Evolutionary conservation across 2,329 filamentous ascomycete genomes (phyloP).

Genomic region (Fusarium sp.): DNA sequence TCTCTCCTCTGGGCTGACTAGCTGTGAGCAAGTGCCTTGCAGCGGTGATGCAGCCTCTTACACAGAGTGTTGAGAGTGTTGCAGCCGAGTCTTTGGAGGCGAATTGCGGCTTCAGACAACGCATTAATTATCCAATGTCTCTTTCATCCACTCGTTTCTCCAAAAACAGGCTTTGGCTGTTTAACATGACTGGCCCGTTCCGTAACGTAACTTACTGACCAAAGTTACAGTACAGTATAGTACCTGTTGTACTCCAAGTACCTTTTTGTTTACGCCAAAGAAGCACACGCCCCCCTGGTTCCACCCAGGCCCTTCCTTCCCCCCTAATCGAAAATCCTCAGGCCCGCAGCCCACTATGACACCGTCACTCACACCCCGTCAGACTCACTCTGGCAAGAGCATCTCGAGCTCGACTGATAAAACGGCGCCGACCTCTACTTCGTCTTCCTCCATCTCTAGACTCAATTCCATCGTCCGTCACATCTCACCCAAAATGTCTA

Average conservation of each 20-base stretch:
- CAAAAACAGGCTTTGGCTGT: conserved; percentile 28
- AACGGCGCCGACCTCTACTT: conserved; percentile 54
- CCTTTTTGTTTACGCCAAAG: conserved; percentile 28
- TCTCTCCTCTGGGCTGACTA: background rate
- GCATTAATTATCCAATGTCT: background rate
- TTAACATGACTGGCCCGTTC: conserved; percentile 21
- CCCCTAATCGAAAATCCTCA: conserved; percentile 49
- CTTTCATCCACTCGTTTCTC: background rate
- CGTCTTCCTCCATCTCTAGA: conserved; percentile 66
- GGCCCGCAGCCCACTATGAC: conserved; percentile 52
- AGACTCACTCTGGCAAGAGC: conserved; percentile 39
- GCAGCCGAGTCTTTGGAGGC: background rate
- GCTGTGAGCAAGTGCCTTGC: conserved; percentile 4
- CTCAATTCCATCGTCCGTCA: conserved; percentile 77
- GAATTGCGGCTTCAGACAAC: conserved; percentile 16
- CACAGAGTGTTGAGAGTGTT: conserved; percentile 7
- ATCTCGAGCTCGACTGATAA: conserved; percentile 51
- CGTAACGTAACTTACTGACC: conserved; percentile 32
- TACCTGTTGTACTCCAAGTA: conserved; percentile 34
- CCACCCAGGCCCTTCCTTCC: conserved; percentile 45
- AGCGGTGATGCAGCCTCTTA: conserved; percentile 26
- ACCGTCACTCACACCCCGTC: conserved; percentile 50
- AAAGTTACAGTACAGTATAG: conserved; percentile 6
- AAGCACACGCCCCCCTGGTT: conserved; percentile 42
- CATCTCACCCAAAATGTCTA: conserved; percentile 72